phyloP scores from a whole-genome alignment of 2,329 filamentous ascomycete genomes.

The Sporothrix humicola region DNA sequence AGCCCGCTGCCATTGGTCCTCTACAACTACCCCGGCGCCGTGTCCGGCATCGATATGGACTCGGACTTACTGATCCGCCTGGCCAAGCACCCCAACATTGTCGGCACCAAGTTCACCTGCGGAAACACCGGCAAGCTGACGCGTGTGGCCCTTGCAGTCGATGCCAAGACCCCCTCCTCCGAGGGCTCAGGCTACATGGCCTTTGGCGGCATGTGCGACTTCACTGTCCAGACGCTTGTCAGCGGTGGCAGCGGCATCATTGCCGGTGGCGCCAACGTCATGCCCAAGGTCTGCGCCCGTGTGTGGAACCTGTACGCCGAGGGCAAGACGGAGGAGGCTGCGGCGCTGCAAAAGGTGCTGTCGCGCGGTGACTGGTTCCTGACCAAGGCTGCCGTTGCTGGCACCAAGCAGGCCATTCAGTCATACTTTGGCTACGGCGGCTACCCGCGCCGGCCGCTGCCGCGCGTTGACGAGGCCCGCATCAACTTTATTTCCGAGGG shows the following conservation, averaged over 20 bases:
- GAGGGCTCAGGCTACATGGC: slow-evolving; percentile 76
- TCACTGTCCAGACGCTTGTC: slow-evolving; percentile 79
- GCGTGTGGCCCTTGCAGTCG: slow-evolving; percentile 73
- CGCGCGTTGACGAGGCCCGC: slow-evolving; percentile 65
- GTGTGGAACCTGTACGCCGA: slow-evolving; percentile 77
- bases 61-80: slow-evolving; percentile 83
- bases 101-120: slow-evolving; percentile 91
- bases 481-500: slow-evolving; percentile 60
- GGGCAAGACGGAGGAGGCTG: slow-evolving; percentile 76
- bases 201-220: slow-evolving; percentile 86
- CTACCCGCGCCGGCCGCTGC: slow-evolving; percentile 73
- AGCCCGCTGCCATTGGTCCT: slow-evolving; percentile 79
- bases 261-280: slow-evolving; percentile 82
- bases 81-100: slow-evolving; percentile 79
- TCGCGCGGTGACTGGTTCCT: slow-evolving; percentile 81
- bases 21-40: slow-evolving; percentile 91
- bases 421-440: slow-evolving; percentile 82
- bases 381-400: slow-evolving; percentile 81
- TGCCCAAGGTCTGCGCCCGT: slow-evolving; percentile 79
- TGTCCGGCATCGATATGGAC: slow-evolving; percentile 87
- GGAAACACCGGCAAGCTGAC: slow-evolving; percentile 90
- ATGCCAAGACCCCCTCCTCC: slow-evolving; percentile 69
- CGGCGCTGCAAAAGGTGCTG: slow-evolving; percentile 76
- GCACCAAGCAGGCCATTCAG: slow-evolving; percentile 84
- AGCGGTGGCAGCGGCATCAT: slow-evolving; percentile 84